Base-by-base conservation (phyloP, 1,284 basidiomycete species). In the Cryptococcus amylolentus region DNA sequence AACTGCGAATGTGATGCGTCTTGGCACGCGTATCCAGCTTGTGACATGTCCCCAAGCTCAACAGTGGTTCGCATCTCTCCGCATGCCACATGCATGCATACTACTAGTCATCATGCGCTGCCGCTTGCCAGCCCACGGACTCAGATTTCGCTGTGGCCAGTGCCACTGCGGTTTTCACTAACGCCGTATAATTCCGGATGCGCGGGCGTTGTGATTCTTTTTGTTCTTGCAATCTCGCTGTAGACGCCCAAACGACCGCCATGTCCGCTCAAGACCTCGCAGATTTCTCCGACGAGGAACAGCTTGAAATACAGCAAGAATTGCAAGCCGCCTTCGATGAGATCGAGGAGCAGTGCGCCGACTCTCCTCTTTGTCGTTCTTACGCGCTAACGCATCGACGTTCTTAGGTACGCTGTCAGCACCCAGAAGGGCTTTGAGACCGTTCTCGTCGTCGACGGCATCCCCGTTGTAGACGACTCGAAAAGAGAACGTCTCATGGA, bases 281-380 rank as follows among this genome's bases (percentile, higher is more conserved):
- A 23, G 49, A 61, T 14, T 54, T 68, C 57, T 60, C 67, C 49
- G 72, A 76, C 50, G 76, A 77, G 43, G 80, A 80, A 55, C 84
- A 86, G 62, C 86, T 89, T 55, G 87, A 85, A 56, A 90, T 96
- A 65, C 90, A 98, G 52, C 69, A 68, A 27, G 73, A 76, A 64
- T 66, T 76, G 52, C 62, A 72, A 31, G 68, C 70, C 52, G 72
- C 70, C 76, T 98, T 88, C 76, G 85, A 88, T 54, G 94, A 98
- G 74, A 96, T 98, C 66, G 94, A 98, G 74, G 84, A 84, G 79
- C 90, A 91, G 91, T 95, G 64, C 59, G 84, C 78, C 8, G 18
- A 43, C 28, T 8, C 41, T 23, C 10, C 23, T 18, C 20, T n/a
- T 40, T 42, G 2, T 16, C 48, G 16, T 6, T 46, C 18, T 18